These are phyloP conservation scores for Septoria linicola DNA, from an alignment of 2,329 filamentous ascomycete species.

Conservation along the genomic window DNA sequence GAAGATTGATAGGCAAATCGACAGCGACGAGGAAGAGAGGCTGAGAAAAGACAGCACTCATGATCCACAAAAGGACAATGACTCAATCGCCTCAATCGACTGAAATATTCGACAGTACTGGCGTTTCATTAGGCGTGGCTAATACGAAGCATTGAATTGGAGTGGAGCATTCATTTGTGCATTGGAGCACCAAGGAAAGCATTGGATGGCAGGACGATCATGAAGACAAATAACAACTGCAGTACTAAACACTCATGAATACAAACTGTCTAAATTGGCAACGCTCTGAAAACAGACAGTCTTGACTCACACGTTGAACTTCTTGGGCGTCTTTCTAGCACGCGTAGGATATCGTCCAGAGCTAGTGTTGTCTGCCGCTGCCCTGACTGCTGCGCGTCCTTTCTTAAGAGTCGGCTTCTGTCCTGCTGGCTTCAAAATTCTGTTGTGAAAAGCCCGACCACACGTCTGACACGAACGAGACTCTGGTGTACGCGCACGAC, in stretches of 20 bases:
- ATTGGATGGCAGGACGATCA: background rate
- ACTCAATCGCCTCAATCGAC: background rate
- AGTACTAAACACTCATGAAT: background rate
- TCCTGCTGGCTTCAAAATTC: background rate
- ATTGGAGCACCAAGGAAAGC: background rate
- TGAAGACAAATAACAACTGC: background rate
- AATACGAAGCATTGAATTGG: background rate
- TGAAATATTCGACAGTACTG: background rate
- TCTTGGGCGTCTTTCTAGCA: background rate
- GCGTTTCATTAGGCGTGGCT: background rate
- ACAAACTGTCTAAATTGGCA: too few relatives aligned
- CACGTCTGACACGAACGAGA: conserved; percentile 18
- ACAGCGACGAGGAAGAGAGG: conserved; percentile 4
- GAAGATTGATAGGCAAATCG: conserved; percentile 3
- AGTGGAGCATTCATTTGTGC: background rate
- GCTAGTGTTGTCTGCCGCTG: background rate
- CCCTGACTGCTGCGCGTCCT: background rate
- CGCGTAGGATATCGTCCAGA: background rate
- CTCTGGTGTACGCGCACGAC: conserved; percentile 9
- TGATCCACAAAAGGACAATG: background rate
- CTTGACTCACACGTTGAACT: background rate
- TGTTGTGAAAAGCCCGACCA: conserved; percentile 18
- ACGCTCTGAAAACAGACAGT: too few relatives aligned
- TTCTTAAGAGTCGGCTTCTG: background rate
- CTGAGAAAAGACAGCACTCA: conserved; percentile 11